Percentiles rank a stretch among this genome's conserved stretches.
phyloP scores from a whole-genome alignment of 2,329 filamentous ascomycete species.

The Metarhizium guizhouense region DNA sequence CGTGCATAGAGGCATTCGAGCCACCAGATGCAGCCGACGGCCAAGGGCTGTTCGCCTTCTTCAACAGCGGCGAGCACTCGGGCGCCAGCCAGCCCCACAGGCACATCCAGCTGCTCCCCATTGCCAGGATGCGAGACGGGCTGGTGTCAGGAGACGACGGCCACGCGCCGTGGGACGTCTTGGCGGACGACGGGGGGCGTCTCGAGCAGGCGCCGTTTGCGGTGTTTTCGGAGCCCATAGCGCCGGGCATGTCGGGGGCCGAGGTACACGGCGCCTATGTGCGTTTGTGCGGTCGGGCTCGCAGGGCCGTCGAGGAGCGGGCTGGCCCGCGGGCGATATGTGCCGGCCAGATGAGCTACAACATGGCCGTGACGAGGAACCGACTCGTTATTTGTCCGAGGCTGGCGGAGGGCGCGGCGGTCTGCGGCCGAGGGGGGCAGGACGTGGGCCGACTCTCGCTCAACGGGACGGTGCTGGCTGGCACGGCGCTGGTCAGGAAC shows the following conservation, averaged over 20 bases:
- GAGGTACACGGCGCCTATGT: conserved; percentile 36
- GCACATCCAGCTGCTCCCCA: conserved; percentile 62
- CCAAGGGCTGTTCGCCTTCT: conserved; percentile 52
- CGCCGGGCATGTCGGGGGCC: conserved; percentile 20
- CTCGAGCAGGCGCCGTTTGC: conserved; percentile 30
- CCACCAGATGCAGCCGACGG: neutral
- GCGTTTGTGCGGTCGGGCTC: conserved; percentile 36
- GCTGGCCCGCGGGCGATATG: conserved; percentile 30
- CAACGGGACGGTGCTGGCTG: conserved; percentile 56
- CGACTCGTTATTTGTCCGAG: conserved; percentile 48
- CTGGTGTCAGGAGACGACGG: conserved; percentile 18
- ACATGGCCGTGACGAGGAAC: conserved; percentile 48
- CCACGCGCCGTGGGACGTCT: conserved; percentile 33
- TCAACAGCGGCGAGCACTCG: conserved; percentile 60
- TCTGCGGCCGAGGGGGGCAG: conserved; percentile 19
- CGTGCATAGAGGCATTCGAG: conserved; percentile 50
- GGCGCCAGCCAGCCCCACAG: conserved; percentile 65
- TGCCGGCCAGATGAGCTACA: conserved; percentile 45
- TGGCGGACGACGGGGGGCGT: conserved; percentile 31
- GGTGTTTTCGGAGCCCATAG: conserved; percentile 32
- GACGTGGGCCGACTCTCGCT: conserved; percentile 38
- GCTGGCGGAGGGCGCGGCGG: conserved; percentile 36
- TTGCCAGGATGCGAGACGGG: conserved; percentile 52
- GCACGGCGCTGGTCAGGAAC: conserved; percentile 54
- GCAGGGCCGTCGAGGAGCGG: conserved; percentile 24